These are phyloP conservation scores for Decorospora gaudefroyi DNA, from an alignment of 2,329 filamentous ascomycete species.

Conservation along the genomic window DNA sequence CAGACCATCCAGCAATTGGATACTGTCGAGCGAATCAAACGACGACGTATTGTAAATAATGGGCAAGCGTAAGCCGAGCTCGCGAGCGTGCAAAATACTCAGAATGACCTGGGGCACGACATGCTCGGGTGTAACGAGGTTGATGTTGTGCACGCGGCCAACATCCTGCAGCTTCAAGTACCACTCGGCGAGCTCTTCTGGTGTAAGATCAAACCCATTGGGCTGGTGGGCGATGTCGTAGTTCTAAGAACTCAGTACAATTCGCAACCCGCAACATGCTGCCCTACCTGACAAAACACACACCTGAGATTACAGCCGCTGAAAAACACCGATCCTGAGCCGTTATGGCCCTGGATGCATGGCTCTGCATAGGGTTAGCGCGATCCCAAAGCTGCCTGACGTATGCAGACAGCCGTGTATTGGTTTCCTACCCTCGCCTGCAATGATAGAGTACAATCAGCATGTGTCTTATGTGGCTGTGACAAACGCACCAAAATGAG, in stretches of 20 bases:
- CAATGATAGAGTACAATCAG: no score
- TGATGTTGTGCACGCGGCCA: constrained; percentile 87
- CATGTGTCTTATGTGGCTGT: fast-evolving
- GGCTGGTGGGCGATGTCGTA: constrained; percentile 80
- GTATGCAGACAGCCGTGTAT: background rate
- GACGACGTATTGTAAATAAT: constrained; percentile 85
- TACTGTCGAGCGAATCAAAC: constrained; percentile 74
- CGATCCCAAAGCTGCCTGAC: background rate
- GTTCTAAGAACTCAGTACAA: constrained; percentile 53
- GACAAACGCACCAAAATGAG: constrained; percentile 73
- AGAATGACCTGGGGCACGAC: constrained; percentile 82
- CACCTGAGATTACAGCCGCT: constrained; percentile 76
- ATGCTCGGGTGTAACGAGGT: constrained; percentile 84
- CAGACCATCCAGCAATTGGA: constrained; percentile 74
- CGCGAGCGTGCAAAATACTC: constrained; percentile 72
- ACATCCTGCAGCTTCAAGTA: constrained; percentile 80
- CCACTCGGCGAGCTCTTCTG: constrained; percentile 80
- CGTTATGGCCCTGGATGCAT: constrained; percentile 80
- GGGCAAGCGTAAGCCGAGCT: constrained; percentile 70
- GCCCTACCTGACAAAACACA: constrained; percentile 50
- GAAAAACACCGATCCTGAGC: constrained; percentile 81
- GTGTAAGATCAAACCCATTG: constrained; percentile 79
- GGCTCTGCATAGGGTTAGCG: constrained; percentile 59
- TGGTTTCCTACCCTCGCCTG: no score
- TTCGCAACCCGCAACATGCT: background rate